A percentile compares a stretch with the other conserved stretches of the same genome.
Evolutionary conservation across 106 monocot species (phyloP).

Genomic region (Platanthera guangdongensis): DNA sequence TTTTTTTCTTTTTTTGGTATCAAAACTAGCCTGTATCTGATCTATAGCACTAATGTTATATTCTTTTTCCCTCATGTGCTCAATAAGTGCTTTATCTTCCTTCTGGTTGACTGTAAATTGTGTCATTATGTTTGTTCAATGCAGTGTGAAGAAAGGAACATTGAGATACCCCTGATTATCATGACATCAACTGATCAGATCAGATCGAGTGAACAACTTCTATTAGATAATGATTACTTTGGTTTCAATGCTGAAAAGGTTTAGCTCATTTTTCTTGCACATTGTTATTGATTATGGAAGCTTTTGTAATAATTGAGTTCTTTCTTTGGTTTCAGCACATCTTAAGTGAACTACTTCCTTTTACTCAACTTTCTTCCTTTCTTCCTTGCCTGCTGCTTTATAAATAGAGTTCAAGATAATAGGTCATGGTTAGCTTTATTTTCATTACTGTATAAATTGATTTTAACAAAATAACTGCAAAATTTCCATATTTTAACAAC

Average conservation of each 20-base stretch:
- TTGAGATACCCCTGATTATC: constrained; percentile 7
- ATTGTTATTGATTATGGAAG: neutral
- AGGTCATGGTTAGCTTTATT: neutral
- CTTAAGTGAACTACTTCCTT: neutral
- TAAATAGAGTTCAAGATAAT: too few relatives aligned
- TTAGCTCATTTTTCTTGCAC: neutral
- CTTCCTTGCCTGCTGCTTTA: neutral
- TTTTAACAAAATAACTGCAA: neutral
- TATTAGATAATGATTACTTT: constrained; percentile 6
- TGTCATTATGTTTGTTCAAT: neutral
- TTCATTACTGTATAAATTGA: neutral
- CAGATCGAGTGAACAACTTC: neutral
- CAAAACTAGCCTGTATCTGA: neutral
- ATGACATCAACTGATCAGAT: constrained; percentile 1
- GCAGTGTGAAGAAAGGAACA: constrained; percentile 5
- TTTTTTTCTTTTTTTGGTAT: neutral
- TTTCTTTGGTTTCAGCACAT: constrained; percentile 1
- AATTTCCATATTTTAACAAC: too few relatives aligned
- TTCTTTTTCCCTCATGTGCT: neutral
- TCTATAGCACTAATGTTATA: neutral
- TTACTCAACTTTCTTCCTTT: neutral
- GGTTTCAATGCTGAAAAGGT: constrained; percentile 9
- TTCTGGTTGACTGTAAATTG: neutral
- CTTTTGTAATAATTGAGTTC: neutral
- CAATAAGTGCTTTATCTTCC: neutral